Evolutionary conservation across 2,329 filamentous ascomycete genomes (phyloP).

Genomic region (Dothideomycetes sp.): DNA sequence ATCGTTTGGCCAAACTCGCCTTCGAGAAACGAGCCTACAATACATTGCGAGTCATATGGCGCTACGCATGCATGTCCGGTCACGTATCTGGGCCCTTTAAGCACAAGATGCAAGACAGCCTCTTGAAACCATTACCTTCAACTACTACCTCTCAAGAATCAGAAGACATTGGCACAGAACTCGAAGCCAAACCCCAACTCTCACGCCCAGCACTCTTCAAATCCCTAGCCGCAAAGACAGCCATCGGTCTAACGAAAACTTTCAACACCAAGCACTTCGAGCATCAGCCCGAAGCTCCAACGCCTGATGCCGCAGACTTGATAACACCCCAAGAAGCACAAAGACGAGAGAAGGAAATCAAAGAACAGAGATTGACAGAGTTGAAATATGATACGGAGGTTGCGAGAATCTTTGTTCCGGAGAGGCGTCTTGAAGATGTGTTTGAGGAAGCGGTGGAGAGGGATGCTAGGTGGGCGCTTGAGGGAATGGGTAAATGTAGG

Average conservation of each 20-base stretch:
- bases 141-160: background rate
- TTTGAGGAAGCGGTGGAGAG: background rate
- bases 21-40: constrained; percentile 21
- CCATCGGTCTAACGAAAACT: background rate
- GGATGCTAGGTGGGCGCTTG: background rate
- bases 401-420: background rate
- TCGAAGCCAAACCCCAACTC: background rate
- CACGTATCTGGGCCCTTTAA: constrained; percentile 13
- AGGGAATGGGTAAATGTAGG: background rate
- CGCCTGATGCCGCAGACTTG: background rate
- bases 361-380: background rate
- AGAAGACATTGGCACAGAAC: background rate
- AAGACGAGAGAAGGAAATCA: background rate
- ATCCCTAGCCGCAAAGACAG: background rate
- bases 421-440: background rate
- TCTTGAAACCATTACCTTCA: background rate
- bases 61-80: constrained; percentile 24
- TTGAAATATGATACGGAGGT: background rate
- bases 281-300: background rate
- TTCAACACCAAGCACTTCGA: background rate
- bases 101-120: background rate
- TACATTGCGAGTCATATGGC: constrained; percentile 25
- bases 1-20: constrained; percentile 20
- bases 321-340: too few relatives aligned
- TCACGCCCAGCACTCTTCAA: background rate